phyloP scores from a whole-genome alignment of 2,329 filamentous ascomycete genomes.

The Pseudogymnoascus sp. region DNA sequence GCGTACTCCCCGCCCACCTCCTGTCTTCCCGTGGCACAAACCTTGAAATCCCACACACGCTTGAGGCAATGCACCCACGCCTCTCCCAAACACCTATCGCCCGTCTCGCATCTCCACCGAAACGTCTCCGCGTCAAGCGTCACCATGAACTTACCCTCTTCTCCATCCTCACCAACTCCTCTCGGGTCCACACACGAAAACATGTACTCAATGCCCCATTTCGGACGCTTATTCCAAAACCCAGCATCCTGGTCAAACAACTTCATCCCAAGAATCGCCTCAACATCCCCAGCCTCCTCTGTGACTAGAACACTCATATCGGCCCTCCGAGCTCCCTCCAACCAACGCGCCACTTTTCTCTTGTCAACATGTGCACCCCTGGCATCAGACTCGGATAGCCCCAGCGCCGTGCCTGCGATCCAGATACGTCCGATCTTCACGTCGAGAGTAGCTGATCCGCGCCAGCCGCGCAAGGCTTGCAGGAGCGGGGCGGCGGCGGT shows the following conservation, averaged over 20 bases:
- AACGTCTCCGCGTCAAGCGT: slow-evolving; percentile 27
- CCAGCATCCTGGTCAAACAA: slow-evolving; percentile 12
- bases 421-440: not conserved
- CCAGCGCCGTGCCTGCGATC: not conserved
- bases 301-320: slow-evolving; percentile 18
- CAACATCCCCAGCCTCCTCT: slow-evolving; percentile 19
- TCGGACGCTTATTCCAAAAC: slow-evolving; percentile 21
- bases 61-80: slow-evolving; percentile 26
- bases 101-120: slow-evolving; percentile 14
- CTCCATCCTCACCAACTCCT: not conserved
- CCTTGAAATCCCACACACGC: slow-evolving; percentile 26
- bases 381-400: not conserved
- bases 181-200: slow-evolving; percentile 21
- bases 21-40: slow-evolving; percentile 18
- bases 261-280: slow-evolving; percentile 21
- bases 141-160: slow-evolving; percentile 17
- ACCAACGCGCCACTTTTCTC: not conserved
- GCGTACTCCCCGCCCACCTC: slow-evolving; percentile 16
- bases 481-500: not conserved
- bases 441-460: not conserved
- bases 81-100: slow-evolving; percentile 15
- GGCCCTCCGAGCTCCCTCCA: not conserved
- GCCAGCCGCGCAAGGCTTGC: not conserved
- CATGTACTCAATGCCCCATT: slow-evolving; percentile 23
- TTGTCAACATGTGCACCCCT: not conserved